These are phyloP conservation scores for Microsporum audouinii DNA, from an alignment of 2,329 filamentous ascomycete species.

Conservation along the genomic window DNA sequence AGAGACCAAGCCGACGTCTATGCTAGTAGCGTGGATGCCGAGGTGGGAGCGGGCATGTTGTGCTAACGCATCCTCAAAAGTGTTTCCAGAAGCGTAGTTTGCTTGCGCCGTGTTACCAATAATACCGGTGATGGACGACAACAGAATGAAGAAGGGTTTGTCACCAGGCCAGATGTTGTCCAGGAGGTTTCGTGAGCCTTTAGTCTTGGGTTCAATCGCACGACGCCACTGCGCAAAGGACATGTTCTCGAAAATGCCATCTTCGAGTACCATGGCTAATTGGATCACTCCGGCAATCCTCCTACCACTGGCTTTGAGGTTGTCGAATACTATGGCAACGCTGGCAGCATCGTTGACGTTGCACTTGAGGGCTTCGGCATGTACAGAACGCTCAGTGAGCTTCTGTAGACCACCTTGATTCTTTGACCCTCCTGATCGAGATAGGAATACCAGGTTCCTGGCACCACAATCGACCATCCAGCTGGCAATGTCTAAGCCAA, in stretches of 20 bases:
- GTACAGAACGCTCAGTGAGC: conserved; percentile 11
- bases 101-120: conserved; percentile 6
- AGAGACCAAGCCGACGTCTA: conserved; percentile 7
- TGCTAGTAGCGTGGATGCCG: background rate
- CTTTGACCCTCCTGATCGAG: conserved; percentile 15
- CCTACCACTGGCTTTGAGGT: background rate
- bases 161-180: background rate
- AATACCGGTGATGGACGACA: conserved; percentile 7
- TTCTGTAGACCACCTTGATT: conserved; percentile 8
- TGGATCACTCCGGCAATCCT: conserved; percentile 7
- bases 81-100: conserved; percentile 10
- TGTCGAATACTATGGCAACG: background rate
- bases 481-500: conserved; percentile 4
- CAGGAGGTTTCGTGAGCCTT: conserved; percentile 17
- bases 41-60: conserved; percentile 12
- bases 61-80: conserved; percentile 10
- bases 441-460: conserved; percentile 23
- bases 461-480: conserved; percentile 17
- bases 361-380: background rate
- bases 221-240: conserved; percentile 1
- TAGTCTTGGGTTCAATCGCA: conserved; percentile 22
- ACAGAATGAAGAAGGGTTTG: conserved; percentile 17
- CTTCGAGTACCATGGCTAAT: conserved; percentile 12
- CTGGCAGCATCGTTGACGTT: background rate
- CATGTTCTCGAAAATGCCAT: background rate